Percentiles rank a stretch among this genome's conserved stretches.
phyloP scores from a whole-genome alignment of 2,329 filamentous ascomycete genomes.

The Fusarium devonianum region DNA sequence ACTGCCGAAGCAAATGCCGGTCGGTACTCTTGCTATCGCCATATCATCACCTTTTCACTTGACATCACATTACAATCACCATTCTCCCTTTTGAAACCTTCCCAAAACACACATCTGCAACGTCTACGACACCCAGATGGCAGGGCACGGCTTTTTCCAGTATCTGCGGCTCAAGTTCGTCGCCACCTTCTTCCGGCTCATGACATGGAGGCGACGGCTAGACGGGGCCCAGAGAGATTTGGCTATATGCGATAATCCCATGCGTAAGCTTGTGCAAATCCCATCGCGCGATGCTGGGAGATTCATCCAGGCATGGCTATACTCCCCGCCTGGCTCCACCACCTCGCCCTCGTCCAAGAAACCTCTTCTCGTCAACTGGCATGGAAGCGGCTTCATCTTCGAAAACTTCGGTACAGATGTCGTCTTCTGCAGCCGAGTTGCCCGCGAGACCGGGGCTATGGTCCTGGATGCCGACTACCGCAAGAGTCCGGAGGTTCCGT shows the following conservation, averaged over 20 bases:
- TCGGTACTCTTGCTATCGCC: too few species aligned
- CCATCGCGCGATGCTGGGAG: constrained; percentile 41
- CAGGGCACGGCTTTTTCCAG: constrained; percentile 13
- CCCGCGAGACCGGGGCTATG: constrained; percentile 35
- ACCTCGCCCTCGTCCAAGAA: not conserved
- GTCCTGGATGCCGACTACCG: constrained; percentile 49
- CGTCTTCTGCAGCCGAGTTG: constrained; percentile 46
- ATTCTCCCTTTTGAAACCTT: too few species aligned
- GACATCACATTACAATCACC: too few species aligned
- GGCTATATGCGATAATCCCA: constrained; percentile 11
- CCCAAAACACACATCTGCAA: too few species aligned
- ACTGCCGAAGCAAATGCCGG: too few species aligned
- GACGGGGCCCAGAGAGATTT: constrained; percentile 18
- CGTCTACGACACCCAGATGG: too few species aligned
- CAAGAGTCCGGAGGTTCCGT: constrained; percentile 50
- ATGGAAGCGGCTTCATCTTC: constrained; percentile 47
- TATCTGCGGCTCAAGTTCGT: constrained; percentile 27
- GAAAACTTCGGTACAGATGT: constrained; percentile 50
- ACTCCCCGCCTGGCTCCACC: constrained; percentile 24
- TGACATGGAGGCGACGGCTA: too few species aligned
- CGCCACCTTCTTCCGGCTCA: constrained; percentile 16
- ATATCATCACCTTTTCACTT: too few species aligned
- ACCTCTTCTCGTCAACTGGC: constrained; percentile 47
- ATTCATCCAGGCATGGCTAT: constrained; percentile 42
- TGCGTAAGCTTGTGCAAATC: constrained; percentile 31